Evolutionary conservation across 2,329 filamentous ascomycete genomes (phyloP).

Genomic region (Albifimbria verrucaria): DNA sequence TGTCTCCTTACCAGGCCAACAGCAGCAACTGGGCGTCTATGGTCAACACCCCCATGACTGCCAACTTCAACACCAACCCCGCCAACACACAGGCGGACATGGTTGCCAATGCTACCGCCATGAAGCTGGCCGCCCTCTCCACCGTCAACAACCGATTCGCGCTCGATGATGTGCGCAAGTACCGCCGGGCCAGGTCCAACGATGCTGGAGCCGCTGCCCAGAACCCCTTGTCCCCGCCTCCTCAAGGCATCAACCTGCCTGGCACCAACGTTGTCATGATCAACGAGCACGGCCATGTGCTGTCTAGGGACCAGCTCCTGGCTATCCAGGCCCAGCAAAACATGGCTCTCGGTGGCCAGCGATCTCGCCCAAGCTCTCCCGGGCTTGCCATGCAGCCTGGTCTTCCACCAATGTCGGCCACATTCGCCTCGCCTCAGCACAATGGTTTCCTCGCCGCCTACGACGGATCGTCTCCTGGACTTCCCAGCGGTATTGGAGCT

Average conservation of each 20-base stretch:
- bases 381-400: constrained; percentile 74
- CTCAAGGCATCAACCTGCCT: constrained; percentile 57
- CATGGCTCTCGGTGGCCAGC: constrained; percentile 59
- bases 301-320: constrained; percentile 81
- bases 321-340: constrained; percentile 70
- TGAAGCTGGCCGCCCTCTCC: constrained; percentile 95
- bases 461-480: constrained; percentile 68
- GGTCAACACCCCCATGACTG: constrained; percentile 94
- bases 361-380: constrained; percentile 86
- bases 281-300: constrained; percentile 84
- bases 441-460: constrained; percentile 93
- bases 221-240: constrained; percentile 63
- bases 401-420: constrained; percentile 59
- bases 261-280: constrained; percentile 86
- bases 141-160: constrained; percentile 98
- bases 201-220: constrained; percentile 67
- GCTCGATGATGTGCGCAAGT: constrained; percentile 94
- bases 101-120: constrained; percentile 97
- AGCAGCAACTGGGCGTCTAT: constrained; percentile 98
- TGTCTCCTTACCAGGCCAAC: constrained; percentile 77
- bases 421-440: constrained; percentile 82
- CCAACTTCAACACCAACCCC: constrained; percentile 67
- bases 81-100: constrained; percentile 81
- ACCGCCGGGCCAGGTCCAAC: constrained; percentile 84
- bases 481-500: constrained; percentile 66